Evolutionary conservation across 805 yeast species (phyloP).

Genomic region (Nakazawaea laoshanensis): DNA sequence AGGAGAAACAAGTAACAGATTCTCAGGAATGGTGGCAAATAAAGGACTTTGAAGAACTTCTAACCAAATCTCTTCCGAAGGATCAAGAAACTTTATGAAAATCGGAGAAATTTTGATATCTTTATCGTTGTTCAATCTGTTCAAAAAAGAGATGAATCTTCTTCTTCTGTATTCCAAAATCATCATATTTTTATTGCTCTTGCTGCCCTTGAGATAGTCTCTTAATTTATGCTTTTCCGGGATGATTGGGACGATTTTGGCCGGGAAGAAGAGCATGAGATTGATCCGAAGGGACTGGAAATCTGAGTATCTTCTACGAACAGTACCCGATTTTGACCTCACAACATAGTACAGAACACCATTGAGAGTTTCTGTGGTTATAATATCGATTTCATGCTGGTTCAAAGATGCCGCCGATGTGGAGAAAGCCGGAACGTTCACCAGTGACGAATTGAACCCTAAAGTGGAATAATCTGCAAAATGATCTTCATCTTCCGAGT

Average conservation of each 20-base stretch:
- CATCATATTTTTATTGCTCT: conserved; percentile 24
- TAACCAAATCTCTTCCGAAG: conserved; percentile 41
- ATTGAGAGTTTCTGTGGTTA: conserved; percentile 4
- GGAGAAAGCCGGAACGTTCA: background rate
- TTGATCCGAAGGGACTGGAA: conserved; percentile 75
- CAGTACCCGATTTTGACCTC: conserved; percentile 6
- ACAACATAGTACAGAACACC: conserved; percentile 6
- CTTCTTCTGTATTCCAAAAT: conserved; percentile 41
- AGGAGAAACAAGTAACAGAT: conserved; percentile 40
- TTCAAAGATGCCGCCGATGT: background rate
- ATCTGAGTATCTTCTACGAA: conserved; percentile 80
- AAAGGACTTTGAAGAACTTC: conserved; percentile 28
- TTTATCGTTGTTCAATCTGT: conserved; percentile 26
- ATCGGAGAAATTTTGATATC: conserved; percentile 28
- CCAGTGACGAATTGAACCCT: background rate
- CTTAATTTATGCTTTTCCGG: conserved; percentile 71
- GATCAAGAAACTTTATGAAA: conserved; percentile 40
- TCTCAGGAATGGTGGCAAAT: conserved; percentile 36
- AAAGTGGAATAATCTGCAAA: conserved; percentile 1
- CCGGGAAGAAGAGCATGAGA: conserved; percentile 67
- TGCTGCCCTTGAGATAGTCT: conserved; percentile 26
- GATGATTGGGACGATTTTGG: conserved; percentile 90
- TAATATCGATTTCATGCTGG: conserved; percentile 1
- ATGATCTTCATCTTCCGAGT: background rate
- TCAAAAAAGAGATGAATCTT: conserved; percentile 33